These are phyloP conservation scores for Zygosaccharomyces sapae DNA, from an alignment of 1,139 yeast species.

Conservation along the genomic window DNA sequence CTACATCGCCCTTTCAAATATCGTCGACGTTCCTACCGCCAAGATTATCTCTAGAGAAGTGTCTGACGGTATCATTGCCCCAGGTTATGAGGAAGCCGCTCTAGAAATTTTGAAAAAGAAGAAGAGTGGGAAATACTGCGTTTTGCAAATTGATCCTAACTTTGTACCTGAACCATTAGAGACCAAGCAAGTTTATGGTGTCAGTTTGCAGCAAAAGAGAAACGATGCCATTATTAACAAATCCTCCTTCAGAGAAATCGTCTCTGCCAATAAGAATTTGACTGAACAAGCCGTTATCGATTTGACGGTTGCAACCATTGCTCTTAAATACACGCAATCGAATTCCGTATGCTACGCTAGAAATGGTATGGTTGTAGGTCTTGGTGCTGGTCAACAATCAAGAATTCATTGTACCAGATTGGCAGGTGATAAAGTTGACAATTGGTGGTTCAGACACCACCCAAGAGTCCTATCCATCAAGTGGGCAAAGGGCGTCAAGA, in stretches of 20 bases:
- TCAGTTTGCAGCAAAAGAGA: slow-evolving; percentile 92
- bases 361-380: slow-evolving; percentile 97
- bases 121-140: slow-evolving; percentile 96
- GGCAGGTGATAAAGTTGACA: slow-evolving; percentile 98
- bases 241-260: slow-evolving; percentile 84
- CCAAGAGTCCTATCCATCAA: slow-evolving; percentile 87
- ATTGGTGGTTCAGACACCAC: slow-evolving; percentile 99
- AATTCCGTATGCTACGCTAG: slow-evolving; percentile 98
- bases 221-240: slow-evolving; percentile 94
- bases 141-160: slow-evolving; percentile 92
- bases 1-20: slow-evolving; percentile 93
- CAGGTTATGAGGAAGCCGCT: slow-evolving; percentile 92
- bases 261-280: slow-evolving; percentile 77
- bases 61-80: slow-evolving; percentile 97
- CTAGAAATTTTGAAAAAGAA: slow-evolving; percentile 81
- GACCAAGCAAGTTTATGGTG: slow-evolving; percentile 94
- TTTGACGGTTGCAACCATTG: slow-evolving; percentile 93
- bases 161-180: slow-evolving; percentile 77
- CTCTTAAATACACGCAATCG: slow-evolving; percentile 94
- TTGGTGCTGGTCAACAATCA: slow-evolving; percentile 99
- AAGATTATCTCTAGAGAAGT: slow-evolving; percentile 96
- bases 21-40: slow-evolving; percentile 94
- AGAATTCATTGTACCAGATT: slow-evolving; percentile 98
- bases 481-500: slow-evolving; percentile 98
- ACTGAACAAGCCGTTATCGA: slow-evolving; percentile 91